phyloP scores from a whole-genome alignment of 176 grass and related monocot species.

The Stipa capillata region DNA sequence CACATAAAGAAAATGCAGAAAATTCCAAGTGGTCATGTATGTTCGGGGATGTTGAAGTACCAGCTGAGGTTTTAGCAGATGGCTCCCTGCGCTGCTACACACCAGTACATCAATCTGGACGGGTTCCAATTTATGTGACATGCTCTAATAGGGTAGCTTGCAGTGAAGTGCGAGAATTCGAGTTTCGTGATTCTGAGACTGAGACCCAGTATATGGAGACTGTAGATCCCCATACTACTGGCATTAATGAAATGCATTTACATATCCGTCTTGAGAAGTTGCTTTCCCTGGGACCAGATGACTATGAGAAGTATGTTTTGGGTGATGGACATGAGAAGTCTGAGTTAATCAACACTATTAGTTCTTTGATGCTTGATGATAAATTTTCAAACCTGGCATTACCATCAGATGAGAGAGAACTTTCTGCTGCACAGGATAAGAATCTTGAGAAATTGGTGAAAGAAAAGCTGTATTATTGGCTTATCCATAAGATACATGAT shows the following conservation, averaged over 20 bases:
- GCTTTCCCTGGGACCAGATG: constrained; percentile 56
- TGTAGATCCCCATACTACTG: constrained; percentile 29
- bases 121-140: constrained; percentile 87
- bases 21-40: constrained; percentile 96
- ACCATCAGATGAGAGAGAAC: constrained; percentile 34
- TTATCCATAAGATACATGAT: constrained; percentile 75
- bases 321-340: constrained; percentile 41
- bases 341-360: constrained; percentile 70
- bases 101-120: constrained; percentile 63
- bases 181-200: constrained; percentile 58
- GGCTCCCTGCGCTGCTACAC: constrained; percentile 80
- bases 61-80: constrained; percentile 71
- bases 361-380: constrained; percentile 65
- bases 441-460: constrained; percentile 71
- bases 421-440: constrained; percentile 35
- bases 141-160: constrained; percentile 94
- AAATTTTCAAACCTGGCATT: constrained; percentile 31
- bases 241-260: constrained; percentile 86
- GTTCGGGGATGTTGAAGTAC: constrained; percentile 93
- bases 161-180: constrained; percentile 96
- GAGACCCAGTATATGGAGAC: constrained; percentile 48
- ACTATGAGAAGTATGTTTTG: constrained; percentile 39
- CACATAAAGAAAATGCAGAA: constrained; percentile 71
- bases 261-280: constrained; percentile 84
- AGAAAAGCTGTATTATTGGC: constrained; percentile 82